These are phyloP conservation scores for Mucor circinelloides DNA, from an alignment of 371 early-diverging fungal genomes.

Conservation along the genomic window DNA sequence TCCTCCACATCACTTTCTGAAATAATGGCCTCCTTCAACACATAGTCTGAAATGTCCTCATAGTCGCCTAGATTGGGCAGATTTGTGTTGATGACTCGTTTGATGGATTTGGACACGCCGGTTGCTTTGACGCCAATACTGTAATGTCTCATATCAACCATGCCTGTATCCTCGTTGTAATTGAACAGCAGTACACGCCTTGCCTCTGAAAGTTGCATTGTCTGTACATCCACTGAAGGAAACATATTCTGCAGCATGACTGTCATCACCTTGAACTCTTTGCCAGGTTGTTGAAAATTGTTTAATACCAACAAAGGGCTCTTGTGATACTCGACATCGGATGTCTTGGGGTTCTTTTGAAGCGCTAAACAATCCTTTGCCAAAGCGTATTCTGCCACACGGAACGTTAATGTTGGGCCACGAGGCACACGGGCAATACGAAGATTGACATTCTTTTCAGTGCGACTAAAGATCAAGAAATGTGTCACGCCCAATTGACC, in stretches of 20 bases:
- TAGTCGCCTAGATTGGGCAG: slow-evolving; percentile 80
- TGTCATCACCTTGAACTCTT: slow-evolving; percentile 88
- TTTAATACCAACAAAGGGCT: slow-evolving; percentile 92
- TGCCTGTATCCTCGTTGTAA: slow-evolving; percentile 82
- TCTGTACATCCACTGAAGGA: slow-evolving; percentile 91
- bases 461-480: slow-evolving; percentile 85
- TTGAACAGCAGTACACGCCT: slow-evolving; percentile 91
- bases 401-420: slow-evolving; percentile 95
- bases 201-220: slow-evolving; percentile 85
- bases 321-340: slow-evolving; percentile 74
- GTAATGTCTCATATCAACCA: slow-evolving; percentile 93
- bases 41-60: slow-evolving; percentile 92
- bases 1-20: slow-evolving; percentile 95
- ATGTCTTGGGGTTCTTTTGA: slow-evolving; percentile 82
- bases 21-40: slow-evolving; percentile 82
- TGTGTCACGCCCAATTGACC: slow-evolving; percentile 89
- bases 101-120: slow-evolving; percentile 91
- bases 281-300: slow-evolving; percentile 82
- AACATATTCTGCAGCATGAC: slow-evolving; percentile 96
- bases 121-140: slow-evolving; percentile 83
- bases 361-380: slow-evolving; percentile 80
- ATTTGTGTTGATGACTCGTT: slow-evolving; percentile 73
- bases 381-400: slow-evolving; percentile 81
- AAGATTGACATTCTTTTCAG: slow-evolving; percentile 82
- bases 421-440: slow-evolving; percentile 87